These are phyloP conservation scores for Botrytis galanthina DNA, from an alignment of 2,329 filamentous ascomycete genomes.

Conservation along the genomic window DNA sequence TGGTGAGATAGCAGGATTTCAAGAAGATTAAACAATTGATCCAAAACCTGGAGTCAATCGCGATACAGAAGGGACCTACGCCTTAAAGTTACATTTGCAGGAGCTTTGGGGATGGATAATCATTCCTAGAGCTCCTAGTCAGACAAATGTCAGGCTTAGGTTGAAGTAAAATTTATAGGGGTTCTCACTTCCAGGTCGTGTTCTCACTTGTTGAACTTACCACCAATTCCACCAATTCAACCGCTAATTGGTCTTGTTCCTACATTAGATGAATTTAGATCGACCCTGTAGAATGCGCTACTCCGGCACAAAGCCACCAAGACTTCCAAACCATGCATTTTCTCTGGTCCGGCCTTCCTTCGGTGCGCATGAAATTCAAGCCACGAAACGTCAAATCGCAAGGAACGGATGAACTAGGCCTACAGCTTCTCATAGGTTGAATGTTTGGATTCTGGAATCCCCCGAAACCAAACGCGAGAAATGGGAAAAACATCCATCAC, in stretches of 20 bases:
- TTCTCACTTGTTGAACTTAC: neutral
- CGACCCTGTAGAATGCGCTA: neutral
- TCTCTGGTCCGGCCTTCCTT: constrained; percentile 15
- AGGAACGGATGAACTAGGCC: constrained; percentile 1
- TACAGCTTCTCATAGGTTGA: constrained; percentile 9
- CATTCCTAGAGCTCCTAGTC: neutral
- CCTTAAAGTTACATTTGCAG: constrained; percentile 5
- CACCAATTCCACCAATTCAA: neutral
- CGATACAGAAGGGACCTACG: neutral
- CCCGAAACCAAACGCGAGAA: neutral
- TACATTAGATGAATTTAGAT: constrained; percentile 11
- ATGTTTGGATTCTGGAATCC: neutral
- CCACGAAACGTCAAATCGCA: constrained; percentile 14
- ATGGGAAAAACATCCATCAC: neutral
- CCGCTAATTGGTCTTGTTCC: constrained; percentile 14
- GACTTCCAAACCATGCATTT: constrained; percentile 13
- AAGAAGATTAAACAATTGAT: constrained; percentile 2
- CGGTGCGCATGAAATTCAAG: constrained; percentile 16
- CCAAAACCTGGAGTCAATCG: neutral
- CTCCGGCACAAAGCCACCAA: neutral
- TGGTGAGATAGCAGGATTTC: neutral
- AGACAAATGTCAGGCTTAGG: neutral
- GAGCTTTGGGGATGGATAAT: constrained; percentile 12
- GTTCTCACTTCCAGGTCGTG: constrained; percentile 2
- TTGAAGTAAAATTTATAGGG: constrained; percentile 8